Conservation (phyloP, 306 rosid genomes). For the Cercis canadensis region DNA sequence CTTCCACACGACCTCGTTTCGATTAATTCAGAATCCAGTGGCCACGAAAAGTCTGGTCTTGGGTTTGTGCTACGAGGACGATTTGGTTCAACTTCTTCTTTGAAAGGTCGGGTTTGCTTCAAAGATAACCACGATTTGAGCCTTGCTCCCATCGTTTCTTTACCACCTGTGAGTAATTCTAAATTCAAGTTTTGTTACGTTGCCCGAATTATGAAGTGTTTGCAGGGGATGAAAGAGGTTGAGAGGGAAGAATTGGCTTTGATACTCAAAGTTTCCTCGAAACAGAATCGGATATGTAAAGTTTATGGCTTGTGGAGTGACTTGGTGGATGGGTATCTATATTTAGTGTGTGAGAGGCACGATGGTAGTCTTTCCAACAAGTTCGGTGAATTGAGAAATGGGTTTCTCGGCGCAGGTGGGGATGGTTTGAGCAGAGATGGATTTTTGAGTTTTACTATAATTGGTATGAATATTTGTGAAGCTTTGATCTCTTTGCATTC, state of each 20-base stretch:
- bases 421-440: slow-evolving; percentile 45
- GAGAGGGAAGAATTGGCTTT: slow-evolving; percentile 61
- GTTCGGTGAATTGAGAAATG: slow-evolving; percentile 44
- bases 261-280: slow-evolving; percentile 62
- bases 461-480: slow-evolving; percentile 64
- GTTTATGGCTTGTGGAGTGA: slow-evolving; percentile 87
- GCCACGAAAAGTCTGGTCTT: slow-evolving; percentile 19
- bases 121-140: slow-evolving; percentile 51
- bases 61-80: slow-evolving; percentile 39
- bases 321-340: slow-evolving; percentile 60
- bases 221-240: slow-evolving; percentile 65
- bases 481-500: slow-evolving; percentile 65
- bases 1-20: slow-evolving; percentile 61
- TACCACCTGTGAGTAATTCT: slow-evolving; percentile 34
- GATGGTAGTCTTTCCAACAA: slow-evolving; percentile 44
- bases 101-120: slow-evolving; percentile 46
- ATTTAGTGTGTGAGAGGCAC: slow-evolving; percentile 63
- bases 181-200: slow-evolving; percentile 57
- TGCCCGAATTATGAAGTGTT: slow-evolving; percentile 63
- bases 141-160: slow-evolving; percentile 53
- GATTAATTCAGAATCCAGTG: slow-evolving; percentile 22
- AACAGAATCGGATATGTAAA: slow-evolving; percentile 50
- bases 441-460: slow-evolving; percentile 50
- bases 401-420: slow-evolving; percentile 38
- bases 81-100: slow-evolving; percentile 35